phyloP scores from a whole-genome alignment of 176 grass and related monocot species.

The Tuctoria greenei region DNA sequence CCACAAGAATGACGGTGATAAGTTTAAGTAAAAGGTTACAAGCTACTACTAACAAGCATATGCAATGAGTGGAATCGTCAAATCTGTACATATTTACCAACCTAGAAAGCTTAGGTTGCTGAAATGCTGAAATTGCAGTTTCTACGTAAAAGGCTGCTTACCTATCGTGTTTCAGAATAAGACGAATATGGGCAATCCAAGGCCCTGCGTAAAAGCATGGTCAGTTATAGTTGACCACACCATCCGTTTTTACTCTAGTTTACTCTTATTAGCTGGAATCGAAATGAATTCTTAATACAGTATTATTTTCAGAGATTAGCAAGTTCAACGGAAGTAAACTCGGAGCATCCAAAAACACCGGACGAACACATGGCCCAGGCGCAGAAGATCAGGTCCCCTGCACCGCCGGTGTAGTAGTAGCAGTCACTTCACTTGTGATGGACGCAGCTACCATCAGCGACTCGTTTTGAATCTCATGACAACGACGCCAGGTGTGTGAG shows the following conservation, averaged over 20 bases:
- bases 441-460: neutral
- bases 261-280: no score
- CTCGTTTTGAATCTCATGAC: constrained; percentile 42
- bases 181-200: no score
- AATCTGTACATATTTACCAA: neutral
- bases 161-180: no score
- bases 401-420: neutral
- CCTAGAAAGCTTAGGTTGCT: no score
- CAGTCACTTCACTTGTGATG: neutral
- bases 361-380: neutral
- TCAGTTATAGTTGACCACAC: no score
- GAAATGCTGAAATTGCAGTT: no score
- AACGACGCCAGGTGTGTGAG: neutral
- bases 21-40: neutral
- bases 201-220: no score
- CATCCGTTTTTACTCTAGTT: no score
- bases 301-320: neutral
- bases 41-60: neutral
- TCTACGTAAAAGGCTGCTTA: no score
- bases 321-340: neutral
- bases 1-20: neutral
- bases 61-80: neutral
- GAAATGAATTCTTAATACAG: no score
- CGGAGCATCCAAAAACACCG: neutral
- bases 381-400: constrained; percentile 14